Evolutionary conservation across 2,329 filamentous ascomycete genomes (phyloP), one percentile per base, ranked within the genome.

Genomic region (Colletotrichum sp.): DNA sequence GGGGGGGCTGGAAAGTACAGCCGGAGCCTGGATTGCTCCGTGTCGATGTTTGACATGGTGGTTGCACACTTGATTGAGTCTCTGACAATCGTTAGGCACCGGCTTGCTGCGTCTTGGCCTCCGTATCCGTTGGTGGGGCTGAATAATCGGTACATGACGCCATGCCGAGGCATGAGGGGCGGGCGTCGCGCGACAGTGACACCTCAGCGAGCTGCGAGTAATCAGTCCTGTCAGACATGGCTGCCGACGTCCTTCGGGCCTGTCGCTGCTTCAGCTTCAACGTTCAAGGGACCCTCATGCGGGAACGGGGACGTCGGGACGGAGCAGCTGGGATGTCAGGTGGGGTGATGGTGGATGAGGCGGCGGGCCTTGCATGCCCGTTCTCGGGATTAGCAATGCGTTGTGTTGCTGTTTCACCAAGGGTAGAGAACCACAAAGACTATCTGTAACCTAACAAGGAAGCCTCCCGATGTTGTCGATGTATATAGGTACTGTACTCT

Each of bases 121-220:
- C 26, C 67, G 60, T 61, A 43, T 68, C 67, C 60, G 72, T 28
- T 52, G 67, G 67, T 64, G 57, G 63, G 43, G 55, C 9, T 57
- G 32, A 26, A 36, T 61, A 18, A 36, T 64, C 43, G 43, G 26
- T 24, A 52, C 32, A 64, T 75, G 73, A 75, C 73, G 73, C 64
- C 64, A 75, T 75, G 73, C 69, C 73, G 73, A 75, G 73, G 73
- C 28, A 73, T 66, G 60, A 71, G 67, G 26, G 43, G 48, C 18
- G 36, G 39, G 30, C 60, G 30, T 26, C 15, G 26, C 13, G 24
- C 34, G 67, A 63, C 26, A 60, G 34, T 52, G 66, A 48, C 36
- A 66, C 30, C 60, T 67, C 39, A 67, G 21, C 39, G 59, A 15
- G 48, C 30, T 24, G 39, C 52, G 18, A 67, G 64, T 55, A 28